Base-by-base conservation (phyloP, 2,329 filamentous ascomycete species). In the Aciculosporium take region DNA sequence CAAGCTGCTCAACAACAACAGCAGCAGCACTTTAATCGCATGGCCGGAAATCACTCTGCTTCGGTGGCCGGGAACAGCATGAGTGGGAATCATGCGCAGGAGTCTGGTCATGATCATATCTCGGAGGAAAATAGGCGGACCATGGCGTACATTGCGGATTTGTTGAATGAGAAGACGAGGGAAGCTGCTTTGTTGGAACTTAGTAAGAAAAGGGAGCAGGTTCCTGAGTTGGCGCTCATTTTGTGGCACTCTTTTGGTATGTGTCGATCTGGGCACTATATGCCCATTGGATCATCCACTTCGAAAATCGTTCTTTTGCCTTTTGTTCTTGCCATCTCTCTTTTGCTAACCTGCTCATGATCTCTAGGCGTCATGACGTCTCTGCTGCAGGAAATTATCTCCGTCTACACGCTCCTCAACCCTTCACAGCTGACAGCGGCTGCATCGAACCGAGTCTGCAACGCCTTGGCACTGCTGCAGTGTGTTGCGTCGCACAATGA, bases 401-500 rank as follows among this genome's bases (percentile, higher is more conserved):
- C 89, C 9, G 91, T 98, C 42, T 98, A 98, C 59, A 93, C 87
- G 23, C 76, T 98, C 4, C 76, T 98, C 53, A 98, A 94, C 61
- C 91, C 91, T 5, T 95, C 87, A 38, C 89, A 96, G 65, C 76
- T 98, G 54, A 98, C 91, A 7, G 91, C 91, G 3, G 88, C 91
- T n/a, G 89, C 91, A 13, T 94, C 85, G 3, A 98, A 98, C 66
- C 74, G 91, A 49, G 91, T 98, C 44, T 98, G 91, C 68, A 98
- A 98, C 62, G 91, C 91, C 29, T 74, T 98, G 47, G 91, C 91
- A 23, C 74, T 98, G 46, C 73, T 98, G 36, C 91, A 98, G 64
- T 98, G 91, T 56, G 91, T 98, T 47, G 91, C 91, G 30, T 94
- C 87, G 36, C 91, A 98, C 67, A 94, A 93, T 52, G 91, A 98